phyloP scores from a whole-genome alignment of 257 asterid genomes.

The Ilex aquifolium region DNA sequence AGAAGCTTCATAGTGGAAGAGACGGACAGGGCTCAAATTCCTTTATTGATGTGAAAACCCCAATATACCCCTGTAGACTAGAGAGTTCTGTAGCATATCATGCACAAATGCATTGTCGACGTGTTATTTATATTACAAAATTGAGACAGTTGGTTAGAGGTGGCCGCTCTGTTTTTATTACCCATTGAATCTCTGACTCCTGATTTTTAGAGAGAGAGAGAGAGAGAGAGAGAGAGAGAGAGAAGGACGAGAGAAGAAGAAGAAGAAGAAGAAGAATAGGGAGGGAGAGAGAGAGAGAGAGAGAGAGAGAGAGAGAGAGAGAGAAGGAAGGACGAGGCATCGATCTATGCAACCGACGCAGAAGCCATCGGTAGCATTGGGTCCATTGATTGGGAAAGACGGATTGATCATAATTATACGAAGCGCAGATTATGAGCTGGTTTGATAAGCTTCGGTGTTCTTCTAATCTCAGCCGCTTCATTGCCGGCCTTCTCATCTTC shows the following conservation, averaged over 20 bases:
- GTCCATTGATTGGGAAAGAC: background rate
- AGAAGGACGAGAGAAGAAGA: background rate
- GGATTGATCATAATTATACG: constrained; percentile 2
- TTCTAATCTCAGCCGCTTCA: constrained; percentile 78
- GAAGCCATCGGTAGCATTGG: constrained; percentile 34
- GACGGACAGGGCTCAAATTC: too few relatives aligned
- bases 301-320: constrained; percentile 8
- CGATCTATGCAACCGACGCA: constrained; percentile 79
- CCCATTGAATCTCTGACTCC: too few relatives aligned
- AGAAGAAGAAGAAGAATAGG: constrained; percentile 4
- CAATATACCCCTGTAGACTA: too few relatives aligned
- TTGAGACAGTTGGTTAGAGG: too few relatives aligned
- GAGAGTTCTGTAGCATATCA: too few relatives aligned
- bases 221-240: background rate
- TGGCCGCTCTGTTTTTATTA: too few relatives aligned
- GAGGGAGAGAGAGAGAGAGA: constrained; percentile 17
- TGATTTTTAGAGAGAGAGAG: too few relatives aligned
- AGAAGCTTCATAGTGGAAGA: too few relatives aligned
- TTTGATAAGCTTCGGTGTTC: constrained; percentile 68
- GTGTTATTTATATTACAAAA: too few relatives aligned
- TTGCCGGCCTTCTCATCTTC: constrained; percentile 86
- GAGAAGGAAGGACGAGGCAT: constrained; percentile 8
- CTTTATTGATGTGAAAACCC: too few relatives aligned
- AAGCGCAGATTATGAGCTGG: constrained; percentile 59
- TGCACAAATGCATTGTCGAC: too few relatives aligned